Conservation (phyloP, 1,284 basidiomycete species). For the Amylostereum chailletii region DNA sequence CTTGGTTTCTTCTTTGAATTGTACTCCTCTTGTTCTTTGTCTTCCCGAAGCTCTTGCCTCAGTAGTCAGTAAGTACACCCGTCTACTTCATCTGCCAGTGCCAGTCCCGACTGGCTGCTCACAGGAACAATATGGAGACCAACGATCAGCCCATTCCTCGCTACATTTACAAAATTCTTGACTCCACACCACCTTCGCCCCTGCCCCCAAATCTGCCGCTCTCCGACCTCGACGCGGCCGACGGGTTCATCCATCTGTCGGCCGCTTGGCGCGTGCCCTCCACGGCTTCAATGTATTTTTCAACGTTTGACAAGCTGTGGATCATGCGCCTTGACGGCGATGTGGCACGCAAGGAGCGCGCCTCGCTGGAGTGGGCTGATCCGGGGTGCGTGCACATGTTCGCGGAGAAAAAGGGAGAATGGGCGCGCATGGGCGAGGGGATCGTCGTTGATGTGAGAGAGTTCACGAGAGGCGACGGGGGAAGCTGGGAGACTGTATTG, state of each 20-base stretch:
- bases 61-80: too few species aligned
- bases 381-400: slow-evolving; percentile 15
- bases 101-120: too few species aligned
- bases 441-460: slow-evolving; percentile 18
- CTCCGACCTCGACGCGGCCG: slow-evolving; percentile 8
- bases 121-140: too few species aligned
- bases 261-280: slow-evolving; percentile 7
- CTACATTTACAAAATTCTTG: slow-evolving; percentile 12
- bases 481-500: slow-evolving; percentile 21
- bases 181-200: slow-evolving; percentile 7
- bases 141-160: slow-evolving; percentile 1
- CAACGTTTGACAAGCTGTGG: slow-evolving; percentile 4
- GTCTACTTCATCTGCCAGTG: too few species aligned
- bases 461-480: slow-evolving; percentile 15
- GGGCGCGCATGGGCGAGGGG: slow-evolving; percentile 17
- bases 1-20: too few species aligned
- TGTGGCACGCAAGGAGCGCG: slow-evolving; percentile 4
- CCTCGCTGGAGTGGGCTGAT: slow-evolving; percentile 10
- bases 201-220: slow-evolving; percentile 10
- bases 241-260: slow-evolving; percentile 13
- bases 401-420: slow-evolving; percentile 12
- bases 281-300: slow-evolving; percentile 9
- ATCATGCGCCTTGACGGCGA: slow-evolving; percentile 9
- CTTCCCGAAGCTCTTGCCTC: too few species aligned
- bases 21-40: too few species aligned